A percentile compares a stretch with the other conserved stretches of the same genome.
Conservation (phyloP, 495 filamentous ascomycete genomes). For the Hypoxylon perforatum region DNA sequence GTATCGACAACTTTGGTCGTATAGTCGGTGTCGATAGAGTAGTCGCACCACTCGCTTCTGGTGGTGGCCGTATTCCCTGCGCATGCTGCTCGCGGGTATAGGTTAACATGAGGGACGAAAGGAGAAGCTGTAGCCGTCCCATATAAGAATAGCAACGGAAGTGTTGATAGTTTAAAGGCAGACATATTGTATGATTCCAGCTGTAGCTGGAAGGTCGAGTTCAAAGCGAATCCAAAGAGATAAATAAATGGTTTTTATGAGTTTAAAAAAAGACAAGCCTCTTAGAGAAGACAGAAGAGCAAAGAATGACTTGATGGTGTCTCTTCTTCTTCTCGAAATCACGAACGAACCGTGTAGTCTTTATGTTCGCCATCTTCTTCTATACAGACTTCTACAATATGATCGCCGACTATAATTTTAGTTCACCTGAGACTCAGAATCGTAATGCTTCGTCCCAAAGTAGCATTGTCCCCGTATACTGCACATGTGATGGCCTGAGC, state of each 20-base stretch:
- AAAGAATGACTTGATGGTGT: conserved; percentile 29
- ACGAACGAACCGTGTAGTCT: conserved; percentile 10
- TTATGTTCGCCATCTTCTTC: conserved; percentile 23
- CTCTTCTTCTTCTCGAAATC: not conserved
- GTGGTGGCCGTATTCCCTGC: conserved; percentile 55
- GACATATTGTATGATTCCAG: conserved; percentile 27
- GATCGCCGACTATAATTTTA: conserved; percentile 22
- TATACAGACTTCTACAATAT: no score
- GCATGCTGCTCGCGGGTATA: conserved; percentile 47
- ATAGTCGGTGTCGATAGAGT: conserved; percentile 68
- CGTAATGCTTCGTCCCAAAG: no score
- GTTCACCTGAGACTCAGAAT: conserved; percentile 13
- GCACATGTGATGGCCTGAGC: no score
- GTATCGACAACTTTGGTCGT: conserved; percentile 58
- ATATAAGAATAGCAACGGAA: conserved; percentile 22
- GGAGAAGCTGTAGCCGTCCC: conserved; percentile 23
- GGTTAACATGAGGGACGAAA: no score
- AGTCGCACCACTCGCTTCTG: conserved; percentile 50
- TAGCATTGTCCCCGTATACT: no score
- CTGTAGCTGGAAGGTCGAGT: not conserved
- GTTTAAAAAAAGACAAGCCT: conserved; percentile 9
- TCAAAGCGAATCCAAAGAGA: conserved; percentile 5
- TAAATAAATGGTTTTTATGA: not conserved
- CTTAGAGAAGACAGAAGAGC: conserved; percentile 10
- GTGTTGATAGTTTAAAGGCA: conserved; percentile 22